phyloP scores from a whole-genome alignment of 208 protist species.

The Leishmania mexicana region DNA sequence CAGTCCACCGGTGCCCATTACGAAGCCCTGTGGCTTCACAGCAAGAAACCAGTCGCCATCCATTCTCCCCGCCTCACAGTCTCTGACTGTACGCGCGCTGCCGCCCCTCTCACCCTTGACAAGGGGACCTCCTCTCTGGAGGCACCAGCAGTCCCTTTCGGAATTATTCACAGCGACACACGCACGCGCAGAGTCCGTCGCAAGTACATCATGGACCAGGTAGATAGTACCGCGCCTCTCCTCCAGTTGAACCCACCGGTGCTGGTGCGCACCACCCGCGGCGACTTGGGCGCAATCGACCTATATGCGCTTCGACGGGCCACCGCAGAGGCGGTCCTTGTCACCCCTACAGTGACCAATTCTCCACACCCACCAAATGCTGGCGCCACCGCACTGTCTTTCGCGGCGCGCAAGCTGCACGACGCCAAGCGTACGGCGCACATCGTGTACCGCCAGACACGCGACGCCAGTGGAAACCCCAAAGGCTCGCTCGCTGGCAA shows the following conservation, averaged over 20 bases:
- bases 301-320: conserved; percentile 19
- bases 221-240: conserved; percentile 17
- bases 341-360: not conserved
- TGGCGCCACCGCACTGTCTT: conserved; percentile 7
- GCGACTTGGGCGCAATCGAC: conserved; percentile 7
- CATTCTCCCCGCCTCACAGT: not conserved
- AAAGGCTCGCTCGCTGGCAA: not conserved
- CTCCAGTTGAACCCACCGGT: conserved; percentile 35
- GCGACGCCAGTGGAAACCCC: not conserved
- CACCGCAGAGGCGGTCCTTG: not conserved
- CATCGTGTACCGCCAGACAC: conserved; percentile 15
- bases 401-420: conserved; percentile 29
- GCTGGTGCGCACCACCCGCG: conserved; percentile 24
- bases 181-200: not conserved
- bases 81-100: not conserved
- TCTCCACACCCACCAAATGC: not conserved
- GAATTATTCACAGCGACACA: not conserved
- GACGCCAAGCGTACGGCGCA: conserved; percentile 30
- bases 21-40: not conserved
- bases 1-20: not conserved
- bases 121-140: not conserved
- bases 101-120: not conserved
- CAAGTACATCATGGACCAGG: not conserved
- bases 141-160: not conserved
- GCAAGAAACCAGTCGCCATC: too few relatives aligned